Base-by-base conservation (phyloP, 805 yeast genomes). In the Tetrapisispora arboricola region DNA sequence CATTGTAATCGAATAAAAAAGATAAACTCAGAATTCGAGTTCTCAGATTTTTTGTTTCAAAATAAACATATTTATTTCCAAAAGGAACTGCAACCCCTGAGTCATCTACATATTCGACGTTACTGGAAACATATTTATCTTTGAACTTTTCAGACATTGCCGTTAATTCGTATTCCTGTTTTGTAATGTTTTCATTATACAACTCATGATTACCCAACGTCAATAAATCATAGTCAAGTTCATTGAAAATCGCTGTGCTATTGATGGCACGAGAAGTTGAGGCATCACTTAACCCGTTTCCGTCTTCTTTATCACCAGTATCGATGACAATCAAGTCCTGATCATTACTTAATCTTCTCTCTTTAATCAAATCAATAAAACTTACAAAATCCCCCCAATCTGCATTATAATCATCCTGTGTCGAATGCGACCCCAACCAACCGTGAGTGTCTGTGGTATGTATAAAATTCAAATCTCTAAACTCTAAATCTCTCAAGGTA, bases 371-470 rank as follows among this genome's bases (percentile, higher is more conserved):
- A 4, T 60, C 47, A 0, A 76, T 65, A 55, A 90, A 88, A 0
- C 88, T 77, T 3, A 83, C 55, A 44, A 82, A 84, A 54, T 90
- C 95, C 9, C 96, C 96, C 95, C 95, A 90, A 57, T 88, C 84
- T 4, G 84, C 92, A 29, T 80, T 72, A 58, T 79, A 90, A 43
- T 75, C 76, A 22, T 72, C 68, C 58, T 88, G 96, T 49, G 79
- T 78, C 30, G 76, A 51, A 64, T 90, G 98, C 0, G 96, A 96
- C 5, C 90, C 78, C 47, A 82, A 75, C 98, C 98, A 92, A 1
- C 92, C 96, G 60, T 92, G 98, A 2, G 96, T 90, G 54, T 92
- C 98, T 0, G 98, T 92, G 1, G 97, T 88, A 54, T 90, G 97
- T 20, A 90, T 53, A 51, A 92, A 84, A 63, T 92, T 90, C 36